Percentiles rank a stretch among this genome's conserved stretches.
These are phyloP conservation scores for Syzygium jambos DNA, from an alignment of 345 rosid genomes.

Conservation along the genomic window DNA sequence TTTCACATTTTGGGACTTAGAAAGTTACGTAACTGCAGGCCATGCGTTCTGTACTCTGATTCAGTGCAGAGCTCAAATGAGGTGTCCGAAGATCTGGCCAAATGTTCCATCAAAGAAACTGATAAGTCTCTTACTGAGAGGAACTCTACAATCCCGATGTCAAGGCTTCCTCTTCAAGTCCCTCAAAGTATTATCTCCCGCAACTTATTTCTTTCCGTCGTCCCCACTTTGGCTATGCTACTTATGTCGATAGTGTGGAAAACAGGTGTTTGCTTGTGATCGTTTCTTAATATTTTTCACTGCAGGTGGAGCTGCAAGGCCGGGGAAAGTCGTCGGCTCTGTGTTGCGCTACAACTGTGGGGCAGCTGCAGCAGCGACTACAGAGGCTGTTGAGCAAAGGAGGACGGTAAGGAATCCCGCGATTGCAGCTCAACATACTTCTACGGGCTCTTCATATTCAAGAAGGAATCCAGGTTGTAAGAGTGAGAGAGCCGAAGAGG, in stretches of 20 bases:
- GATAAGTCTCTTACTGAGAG: slow-evolving; percentile 59
- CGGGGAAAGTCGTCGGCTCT: slow-evolving; percentile 82
- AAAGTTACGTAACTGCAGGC: slow-evolving; percentile 31
- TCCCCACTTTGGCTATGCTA: neutral
- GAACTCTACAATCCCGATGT: slow-evolving; percentile 50
- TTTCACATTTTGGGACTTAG: neutral
- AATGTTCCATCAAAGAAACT: slow-evolving; percentile 71
- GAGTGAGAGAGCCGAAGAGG: slow-evolving; percentile 67
- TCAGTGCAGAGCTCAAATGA: slow-evolving; percentile 42
- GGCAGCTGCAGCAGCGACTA: slow-evolving; percentile 35
- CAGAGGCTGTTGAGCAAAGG: slow-evolving; percentile 65
- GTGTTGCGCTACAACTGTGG: slow-evolving; percentile 81
- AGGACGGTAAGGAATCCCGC: slow-evolving; percentile 64
- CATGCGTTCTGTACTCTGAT: slow-evolving; percentile 81
- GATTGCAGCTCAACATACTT: slow-evolving; percentile 39
- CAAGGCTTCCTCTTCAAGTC: slow-evolving; percentile 75
- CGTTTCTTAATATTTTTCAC: neutral
- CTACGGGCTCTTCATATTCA: slow-evolving; percentile 38
- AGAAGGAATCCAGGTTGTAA: slow-evolving; percentile 58
- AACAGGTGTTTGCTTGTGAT: neutral
- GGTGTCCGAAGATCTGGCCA: slow-evolving; percentile 65
- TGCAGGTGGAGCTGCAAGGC: slow-evolving; percentile 67
- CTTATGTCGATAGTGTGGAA: neutral
- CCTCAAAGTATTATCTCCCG: slow-evolving; percentile 65
- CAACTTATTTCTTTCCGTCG: neutral